These are phyloP conservation scores for Tephrocybe rancida DNA, from an alignment of 768 basidiomycete genomes.

Conservation along the genomic window DNA sequence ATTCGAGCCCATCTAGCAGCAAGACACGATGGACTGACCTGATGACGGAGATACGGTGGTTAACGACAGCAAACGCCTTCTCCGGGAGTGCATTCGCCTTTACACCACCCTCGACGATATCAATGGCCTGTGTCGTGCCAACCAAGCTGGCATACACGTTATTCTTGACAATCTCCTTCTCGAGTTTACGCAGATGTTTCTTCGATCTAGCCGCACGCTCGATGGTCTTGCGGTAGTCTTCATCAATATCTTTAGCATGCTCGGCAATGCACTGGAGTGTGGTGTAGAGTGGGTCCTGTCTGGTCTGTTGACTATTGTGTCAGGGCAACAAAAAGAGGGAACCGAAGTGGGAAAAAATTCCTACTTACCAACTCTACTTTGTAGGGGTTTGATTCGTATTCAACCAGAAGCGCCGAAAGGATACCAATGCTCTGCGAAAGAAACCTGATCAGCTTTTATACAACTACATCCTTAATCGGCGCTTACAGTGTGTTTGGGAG, in stretches of 20 bases:
- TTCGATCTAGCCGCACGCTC: constrained; percentile 49
- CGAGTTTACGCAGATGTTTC: constrained; percentile 51
- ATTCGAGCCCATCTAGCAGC: neutral
- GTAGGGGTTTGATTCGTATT: constrained; percentile 69
- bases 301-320: constrained; percentile 36
- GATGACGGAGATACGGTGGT: constrained; percentile 68
- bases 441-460: neutral
- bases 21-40: constrained; percentile 38
- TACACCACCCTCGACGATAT: constrained; percentile 67
- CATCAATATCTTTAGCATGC: constrained; percentile 58
- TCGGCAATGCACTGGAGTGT: constrained; percentile 68
- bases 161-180: constrained; percentile 45
- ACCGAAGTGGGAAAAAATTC: neutral
- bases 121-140: constrained; percentile 79
- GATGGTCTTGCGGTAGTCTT: constrained; percentile 48
- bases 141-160: constrained; percentile 45
- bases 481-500: constrained; percentile 76
- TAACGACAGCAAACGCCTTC: constrained; percentile 65
- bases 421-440: constrained; percentile 74
- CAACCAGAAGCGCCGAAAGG: constrained; percentile 67
- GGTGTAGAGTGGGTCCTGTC: constrained; percentile 59
- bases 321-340: neutral
- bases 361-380: constrained; percentile 50
- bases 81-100: constrained; percentile 85
- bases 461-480: neutral